Evolutionary conservation across 1,284 basidiomycete species (phyloP), one percentile per base, ranked within the genome.

Genomic region (Ganoderma lucidum): DNA sequence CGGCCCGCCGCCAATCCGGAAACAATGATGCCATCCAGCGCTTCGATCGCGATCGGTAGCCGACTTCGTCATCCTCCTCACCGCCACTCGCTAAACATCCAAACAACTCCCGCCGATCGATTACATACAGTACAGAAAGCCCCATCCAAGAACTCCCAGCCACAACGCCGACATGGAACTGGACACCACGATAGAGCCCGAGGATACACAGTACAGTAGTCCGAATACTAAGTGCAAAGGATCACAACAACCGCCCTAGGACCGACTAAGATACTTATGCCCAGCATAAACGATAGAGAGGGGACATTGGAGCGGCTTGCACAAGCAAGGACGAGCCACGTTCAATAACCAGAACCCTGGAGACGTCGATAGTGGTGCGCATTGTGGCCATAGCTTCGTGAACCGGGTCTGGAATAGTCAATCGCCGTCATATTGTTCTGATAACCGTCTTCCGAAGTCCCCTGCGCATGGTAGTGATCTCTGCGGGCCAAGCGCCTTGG

Each of bases 401-500:
- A 41, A 48, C 2, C 56, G 10, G 51, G 41, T 12, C 42, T 32
- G 45, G 59, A 44, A 28, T 44, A 41, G 14, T 37, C 35, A 23
- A 14, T 35, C 37, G 10, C 23, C 14, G 12, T 41, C 41, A 30
- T 17, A 41, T 42, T 39, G 39, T 30, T 44, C 37, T 61, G 65
- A 9, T 53, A 41, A 30, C 60, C 51, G 14, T 44, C 37, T n/a
- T 35, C 35, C 4, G 39, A 41, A 10, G 51, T 23, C n/a, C 48
- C 65, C 41, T 56, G 48, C 2, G 8, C 51, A 6, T 51, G 32
- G 19, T 44, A 59, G 4, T 51, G 62, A 6, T 69, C 68, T 15
- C 70, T 64, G 37, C 73, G 67, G 48, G 64, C 60, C 51, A 30
- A 67, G 4, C 69, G 72, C 48, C 68, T 71, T 4, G 64, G 71